phyloP scores from a whole-genome alignment of 192 early-diverging fungal genomes.

The Dissophora globulifera region DNA sequence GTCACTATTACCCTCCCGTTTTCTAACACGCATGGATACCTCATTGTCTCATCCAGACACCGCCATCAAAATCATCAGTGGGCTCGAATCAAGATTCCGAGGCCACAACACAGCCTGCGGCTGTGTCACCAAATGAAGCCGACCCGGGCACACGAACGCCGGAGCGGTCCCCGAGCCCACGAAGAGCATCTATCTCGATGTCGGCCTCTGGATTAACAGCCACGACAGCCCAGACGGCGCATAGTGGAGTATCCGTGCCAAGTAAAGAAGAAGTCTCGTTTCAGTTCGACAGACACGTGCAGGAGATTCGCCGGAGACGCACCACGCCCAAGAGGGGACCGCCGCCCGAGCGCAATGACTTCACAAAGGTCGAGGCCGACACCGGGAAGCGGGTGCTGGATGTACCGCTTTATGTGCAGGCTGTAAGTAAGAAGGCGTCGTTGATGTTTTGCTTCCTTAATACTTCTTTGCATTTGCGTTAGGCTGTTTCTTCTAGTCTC shows the following conservation, averaged over 20 bases:
- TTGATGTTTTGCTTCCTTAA: no score
- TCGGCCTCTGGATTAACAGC: not conserved
- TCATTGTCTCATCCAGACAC: no score
- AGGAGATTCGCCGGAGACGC: conserved; percentile 45
- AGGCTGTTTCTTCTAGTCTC: not conserved
- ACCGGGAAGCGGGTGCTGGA: conserved; percentile 40
- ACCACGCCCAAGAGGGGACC: conserved; percentile 18
- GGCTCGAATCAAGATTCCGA: no score
- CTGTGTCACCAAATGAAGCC: no score
- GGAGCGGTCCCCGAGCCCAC: no score
- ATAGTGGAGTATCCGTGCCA: not conserved
- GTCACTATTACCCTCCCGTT: no score
- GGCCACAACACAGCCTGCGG: no score
- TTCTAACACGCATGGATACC: no score
- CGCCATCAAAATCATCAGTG: conserved; percentile 3
- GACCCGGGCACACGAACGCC: no score
- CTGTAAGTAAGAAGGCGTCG: no score
- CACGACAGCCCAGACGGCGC: conserved; percentile 3
- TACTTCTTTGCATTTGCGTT: not conserved
- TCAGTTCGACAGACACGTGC: conserved; percentile 48
- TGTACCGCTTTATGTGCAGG: conserved; percentile 21
- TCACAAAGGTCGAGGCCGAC: conserved; percentile 29
- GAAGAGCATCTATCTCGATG: not conserved
- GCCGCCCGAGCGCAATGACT: conserved; percentile 29
- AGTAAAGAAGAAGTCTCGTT: conserved; percentile 41